A percentile compares a stretch with the other conserved stretches of the same genome.
These are phyloP conservation scores for Aspergillus uvarum DNA, from an alignment of 2,329 filamentous ascomycete species.

Conservation along the genomic window DNA sequence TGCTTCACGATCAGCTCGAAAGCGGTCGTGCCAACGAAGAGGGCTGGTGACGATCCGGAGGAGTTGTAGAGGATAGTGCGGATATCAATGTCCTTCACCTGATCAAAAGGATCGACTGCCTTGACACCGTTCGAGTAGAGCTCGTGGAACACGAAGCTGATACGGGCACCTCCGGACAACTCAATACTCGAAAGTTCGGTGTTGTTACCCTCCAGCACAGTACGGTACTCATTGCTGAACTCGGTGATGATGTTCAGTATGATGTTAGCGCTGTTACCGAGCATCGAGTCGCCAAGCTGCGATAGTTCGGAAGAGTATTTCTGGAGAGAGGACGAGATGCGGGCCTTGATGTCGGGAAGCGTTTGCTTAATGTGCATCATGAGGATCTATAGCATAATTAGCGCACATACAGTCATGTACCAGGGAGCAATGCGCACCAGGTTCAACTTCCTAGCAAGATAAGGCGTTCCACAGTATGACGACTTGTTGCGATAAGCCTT, in stretches of 20 bases:
- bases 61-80: slow-evolving; percentile 98
- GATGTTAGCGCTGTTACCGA: slow-evolving; percentile 95
- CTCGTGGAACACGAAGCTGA: slow-evolving; percentile 99
- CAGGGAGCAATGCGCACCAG: slow-evolving; percentile 50
- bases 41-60: slow-evolving; percentile 92
- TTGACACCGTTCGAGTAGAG: slow-evolving; percentile 97
- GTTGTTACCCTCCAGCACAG: slow-evolving; percentile 93
- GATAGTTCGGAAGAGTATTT: slow-evolving; percentile 85
- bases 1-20: slow-evolving; percentile 99
- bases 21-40: slow-evolving; percentile 97
- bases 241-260: slow-evolving; percentile 98
- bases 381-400: slow-evolving; percentile 62
- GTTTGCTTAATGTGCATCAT: slow-evolving; percentile 99
- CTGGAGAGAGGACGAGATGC: slow-evolving; percentile 88
- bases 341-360: slow-evolving; percentile 94
- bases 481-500: slow-evolving; percentile 98
- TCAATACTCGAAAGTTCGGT: slow-evolving; percentile 92
- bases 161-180: slow-evolving; percentile 93
- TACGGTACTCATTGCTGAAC: slow-evolving; percentile 96
- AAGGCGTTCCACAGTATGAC: slow-evolving; percentile 96
- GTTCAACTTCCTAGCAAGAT: slow-evolving; percentile 94
- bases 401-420: background rate
- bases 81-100: slow-evolving; percentile 96
- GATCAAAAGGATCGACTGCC: slow-evolving; percentile 94
- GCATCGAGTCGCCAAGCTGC: slow-evolving; percentile 85